Evolutionary conservation across 2,329 filamentous ascomycete species (phyloP).

Genomic region (Fusarium avenaceum): DNA sequence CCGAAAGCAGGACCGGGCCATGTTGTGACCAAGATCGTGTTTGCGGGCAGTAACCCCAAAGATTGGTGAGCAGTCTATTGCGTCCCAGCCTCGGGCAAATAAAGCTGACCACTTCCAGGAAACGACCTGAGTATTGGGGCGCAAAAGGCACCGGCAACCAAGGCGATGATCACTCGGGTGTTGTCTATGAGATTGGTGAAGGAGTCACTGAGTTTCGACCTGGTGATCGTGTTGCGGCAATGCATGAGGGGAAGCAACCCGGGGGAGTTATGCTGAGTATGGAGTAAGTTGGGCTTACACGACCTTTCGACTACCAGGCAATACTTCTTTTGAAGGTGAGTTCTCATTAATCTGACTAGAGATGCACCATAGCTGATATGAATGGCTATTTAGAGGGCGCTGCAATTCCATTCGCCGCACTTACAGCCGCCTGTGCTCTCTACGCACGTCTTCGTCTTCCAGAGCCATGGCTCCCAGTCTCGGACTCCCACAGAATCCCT

Average conservation of each 20-base stretch:
- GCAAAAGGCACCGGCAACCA: constrained; percentile 17
- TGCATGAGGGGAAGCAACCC: constrained; percentile 33
- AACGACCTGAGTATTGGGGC: constrained; percentile 35
- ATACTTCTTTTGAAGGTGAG: constrained; percentile 19
- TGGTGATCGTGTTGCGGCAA: constrained; percentile 32
- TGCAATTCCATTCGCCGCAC: constrained; percentile 14
- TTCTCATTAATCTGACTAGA: rapidly evolving
- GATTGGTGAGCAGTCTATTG: constrained; percentile 11
- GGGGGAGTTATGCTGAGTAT: constrained; percentile 35
- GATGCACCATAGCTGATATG: not conserved
- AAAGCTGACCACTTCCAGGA: not conserved
- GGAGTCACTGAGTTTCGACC: constrained; percentile 29
- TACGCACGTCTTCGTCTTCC: constrained; percentile 15
- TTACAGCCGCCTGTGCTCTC: constrained; percentile 30
- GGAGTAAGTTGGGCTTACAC: constrained; percentile 26
- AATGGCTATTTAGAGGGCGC: constrained; percentile 7
- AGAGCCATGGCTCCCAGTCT: constrained; percentile 3
- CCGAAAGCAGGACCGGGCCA: constrained; percentile 23
- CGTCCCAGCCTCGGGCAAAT: not conserved
- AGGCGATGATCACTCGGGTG: constrained; percentile 31
- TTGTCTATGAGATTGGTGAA: constrained; percentile 13
- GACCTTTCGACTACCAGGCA: constrained; percentile 21
- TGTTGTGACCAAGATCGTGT: constrained; percentile 21
- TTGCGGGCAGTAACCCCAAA: constrained; percentile 30
- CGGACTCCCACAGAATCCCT: not conserved